These are phyloP conservation scores for Paraphoma sp. DNA, from an alignment of 2,329 filamentous ascomycete species.

Conservation along the genomic window DNA sequence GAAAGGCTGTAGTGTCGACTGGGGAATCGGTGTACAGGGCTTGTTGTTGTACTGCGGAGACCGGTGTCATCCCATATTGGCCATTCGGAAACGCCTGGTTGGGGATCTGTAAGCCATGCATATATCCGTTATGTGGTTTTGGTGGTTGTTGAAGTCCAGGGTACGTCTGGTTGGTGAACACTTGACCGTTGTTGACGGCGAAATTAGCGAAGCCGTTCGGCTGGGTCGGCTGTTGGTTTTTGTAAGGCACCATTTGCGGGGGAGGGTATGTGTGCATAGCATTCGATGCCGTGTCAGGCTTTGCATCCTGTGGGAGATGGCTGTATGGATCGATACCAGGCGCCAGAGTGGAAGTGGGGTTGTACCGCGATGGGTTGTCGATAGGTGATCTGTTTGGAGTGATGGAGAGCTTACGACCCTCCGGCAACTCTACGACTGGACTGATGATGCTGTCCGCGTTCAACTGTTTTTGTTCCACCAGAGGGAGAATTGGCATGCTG, in stretches of 20 bases:
- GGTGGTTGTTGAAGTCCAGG: conserved; percentile 40
- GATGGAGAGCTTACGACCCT: conserved; percentile 39
- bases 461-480: conserved; percentile 49
- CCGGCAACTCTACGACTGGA: conserved; percentile 45
- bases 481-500: conserved; percentile 75
- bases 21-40: conserved; percentile 46
- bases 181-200: conserved; percentile 19
- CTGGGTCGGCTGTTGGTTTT: conserved; percentile 22
- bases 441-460: conserved; percentile 47
- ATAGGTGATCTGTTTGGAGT: conserved; percentile 37
- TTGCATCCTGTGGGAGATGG: conserved; percentile 30
- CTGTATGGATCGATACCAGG: conserved; percentile 41
- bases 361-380: conserved; percentile 40
- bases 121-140: conserved; percentile 37
- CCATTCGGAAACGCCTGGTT: conserved; percentile 35
- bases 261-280: conserved; percentile 49
- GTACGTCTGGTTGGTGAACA: conserved; percentile 41
- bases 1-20: conserved; percentile 42
- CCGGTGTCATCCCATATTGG: conserved; percentile 36
- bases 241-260: conserved; percentile 40
- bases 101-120: conserved; percentile 37
- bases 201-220: conserved; percentile 30
- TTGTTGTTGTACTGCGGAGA: conserved; percentile 38
- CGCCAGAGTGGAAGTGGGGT: conserved; percentile 36
- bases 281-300: conserved; percentile 27